Conservation (phyloP, 1,139 yeast genomes). For the Yamadazyma pseudoaaseri region DNA sequence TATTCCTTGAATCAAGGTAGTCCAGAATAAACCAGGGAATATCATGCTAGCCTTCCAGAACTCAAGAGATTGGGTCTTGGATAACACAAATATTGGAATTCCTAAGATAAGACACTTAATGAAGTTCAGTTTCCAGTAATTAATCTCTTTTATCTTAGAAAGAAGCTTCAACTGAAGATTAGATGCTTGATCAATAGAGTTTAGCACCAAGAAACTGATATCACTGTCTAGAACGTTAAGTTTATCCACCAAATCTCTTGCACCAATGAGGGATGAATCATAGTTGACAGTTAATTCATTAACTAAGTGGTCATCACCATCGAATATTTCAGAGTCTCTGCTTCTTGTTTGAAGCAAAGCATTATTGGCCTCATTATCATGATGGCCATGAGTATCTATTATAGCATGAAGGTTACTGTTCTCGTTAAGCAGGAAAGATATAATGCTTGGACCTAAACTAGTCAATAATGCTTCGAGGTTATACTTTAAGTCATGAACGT, state of each 20-base stretch:
- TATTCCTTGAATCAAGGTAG: conserved; percentile 59
- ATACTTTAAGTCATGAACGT: conserved; percentile 30
- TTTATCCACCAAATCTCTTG: conserved; percentile 53
- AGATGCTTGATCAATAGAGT: conserved; percentile 45
- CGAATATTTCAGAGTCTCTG: conserved; percentile 10
- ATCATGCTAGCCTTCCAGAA: conserved; percentile 27
- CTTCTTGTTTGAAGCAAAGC: conserved; percentile 7
- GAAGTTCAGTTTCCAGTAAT: conserved; percentile 63
- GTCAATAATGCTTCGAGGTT: conserved; percentile 40
- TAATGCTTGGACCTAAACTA: conserved; percentile 29
- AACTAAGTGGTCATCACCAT: conserved; percentile 10
- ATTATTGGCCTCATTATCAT: conserved; percentile 5
- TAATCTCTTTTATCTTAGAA: conserved; percentile 68
- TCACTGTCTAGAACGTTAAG: conserved; percentile 26
- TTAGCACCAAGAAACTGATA: conserved; percentile 39
- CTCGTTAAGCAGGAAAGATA: conserved; percentile 21
- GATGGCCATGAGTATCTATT: conserved; percentile 4
- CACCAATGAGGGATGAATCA: conserved; percentile 48
- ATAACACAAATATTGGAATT: conserved; percentile 58
- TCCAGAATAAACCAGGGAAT: conserved; percentile 55
- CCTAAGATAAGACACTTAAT: conserved; percentile 54
- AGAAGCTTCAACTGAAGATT: conserved; percentile 68
- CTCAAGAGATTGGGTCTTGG: conserved; percentile 45
- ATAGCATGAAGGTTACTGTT: conserved; percentile 9
- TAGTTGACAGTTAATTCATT: conserved; percentile 46